Evolutionary conservation across 371 early-diverging fungal genomes (phyloP).

Genomic region (Lichtheimia corymbifera): DNA sequence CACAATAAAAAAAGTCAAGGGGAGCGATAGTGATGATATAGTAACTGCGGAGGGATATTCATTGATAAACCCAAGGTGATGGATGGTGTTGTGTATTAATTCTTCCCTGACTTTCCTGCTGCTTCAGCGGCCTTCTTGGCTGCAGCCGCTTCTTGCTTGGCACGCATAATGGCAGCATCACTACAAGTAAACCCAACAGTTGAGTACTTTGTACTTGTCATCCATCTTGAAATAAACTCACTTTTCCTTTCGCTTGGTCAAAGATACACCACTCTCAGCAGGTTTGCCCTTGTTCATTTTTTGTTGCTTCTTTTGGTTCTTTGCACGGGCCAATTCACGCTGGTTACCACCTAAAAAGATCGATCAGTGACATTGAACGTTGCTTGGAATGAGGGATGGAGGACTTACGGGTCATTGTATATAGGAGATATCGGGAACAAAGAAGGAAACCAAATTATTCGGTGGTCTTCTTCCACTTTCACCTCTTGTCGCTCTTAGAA

Average conservation of each 20-base stretch:
- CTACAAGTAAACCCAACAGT: conserved; percentile 18
- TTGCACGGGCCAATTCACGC: conserved; percentile 59
- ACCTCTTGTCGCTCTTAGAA: too few species aligned
- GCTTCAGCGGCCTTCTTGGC: conserved; percentile 38
- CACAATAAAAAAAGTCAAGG: too few species aligned
- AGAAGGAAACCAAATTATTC: too few species aligned
- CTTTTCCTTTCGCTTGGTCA: conserved; percentile 58
- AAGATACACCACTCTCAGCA: conserved; percentile 34
- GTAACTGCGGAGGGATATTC: too few species aligned
- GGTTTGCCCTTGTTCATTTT: conserved; percentile 43
- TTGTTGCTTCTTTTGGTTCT: conserved; percentile 54
- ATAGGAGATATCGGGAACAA: not conserved
- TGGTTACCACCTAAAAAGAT: conserved; percentile 52
- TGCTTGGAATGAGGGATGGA: not conserved
- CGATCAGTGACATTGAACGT: not conserved
- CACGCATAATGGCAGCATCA: conserved; percentile 64
- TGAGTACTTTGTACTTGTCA: not conserved
- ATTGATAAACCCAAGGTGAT: not conserved
- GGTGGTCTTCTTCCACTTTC: too few species aligned
- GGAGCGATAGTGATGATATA: too few species aligned
- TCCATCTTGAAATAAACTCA: conserved; percentile 18
- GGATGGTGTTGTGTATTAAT: conserved; percentile 5
- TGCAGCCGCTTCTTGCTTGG: conserved; percentile 57
- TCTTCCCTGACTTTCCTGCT: conserved; percentile 9
- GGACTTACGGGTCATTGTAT: not conserved